Base-by-base conservation (phyloP, 345 rosid genomes). In the Arabis alpina region DNA sequence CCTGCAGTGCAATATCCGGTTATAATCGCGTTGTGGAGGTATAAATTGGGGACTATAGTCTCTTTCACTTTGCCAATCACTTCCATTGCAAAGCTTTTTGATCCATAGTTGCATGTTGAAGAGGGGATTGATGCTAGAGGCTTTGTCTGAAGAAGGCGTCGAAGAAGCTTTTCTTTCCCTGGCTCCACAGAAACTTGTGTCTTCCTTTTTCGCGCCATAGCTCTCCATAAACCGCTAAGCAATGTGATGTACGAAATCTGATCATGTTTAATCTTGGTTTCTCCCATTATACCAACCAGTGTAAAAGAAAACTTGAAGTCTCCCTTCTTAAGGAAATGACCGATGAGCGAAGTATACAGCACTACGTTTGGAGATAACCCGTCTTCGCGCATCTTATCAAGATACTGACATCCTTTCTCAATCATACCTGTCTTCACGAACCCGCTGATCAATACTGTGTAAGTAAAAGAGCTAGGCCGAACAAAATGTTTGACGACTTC, bases 361-460 rank as follows among this genome's bases (percentile, higher is more conserved):
- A 83, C 87, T 37, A 15, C 77, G 76, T 85, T 83, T 61, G 86
- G 88, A 61, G 77, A 64, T 55, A 82, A 61, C 10, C 93, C 94
- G 68, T 86, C 92, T 72, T 48, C 73, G 51, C 81, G 72, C 92
- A 90, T 85, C 70, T 75, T 84, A 54, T 80, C 76, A 32, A 90
- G 90, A 74, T 85, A 90, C 55, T 64, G 15, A 71, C 88, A 83
- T n/a, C 82, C 91, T 83, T 77, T 66, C 61, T 75, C 84, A 3
- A 61, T 71, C 96, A 80, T 77, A 39, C 84, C 80, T 71, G 75
- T 76, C 80, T 85, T 83, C 76, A 90, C 82, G 28, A 85, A 72
- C 57, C 86, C 92, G 23, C 86, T 80, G 74, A 86, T 77, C 61
- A 90, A 70, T 4, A 84, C 82, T 36, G 88, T 85, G 71, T 90